Evolutionary conservation across 169 alveolate genomes (phyloP).

Genomic region (Eimeria falciformis): DNA sequence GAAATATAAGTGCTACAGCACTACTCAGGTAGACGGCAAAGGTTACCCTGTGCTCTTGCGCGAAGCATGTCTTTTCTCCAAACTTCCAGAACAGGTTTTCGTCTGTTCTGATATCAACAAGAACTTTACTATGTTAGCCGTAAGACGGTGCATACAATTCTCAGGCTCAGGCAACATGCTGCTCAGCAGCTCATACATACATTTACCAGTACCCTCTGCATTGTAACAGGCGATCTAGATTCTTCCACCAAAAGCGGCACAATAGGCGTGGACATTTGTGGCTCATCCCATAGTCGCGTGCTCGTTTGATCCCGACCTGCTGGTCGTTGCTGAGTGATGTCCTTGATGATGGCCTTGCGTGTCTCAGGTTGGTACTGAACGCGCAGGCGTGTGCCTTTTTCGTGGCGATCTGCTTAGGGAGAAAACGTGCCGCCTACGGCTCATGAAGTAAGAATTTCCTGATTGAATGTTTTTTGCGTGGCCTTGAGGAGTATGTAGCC

Average conservation of each 20-base stretch:
- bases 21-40: conserved; percentile 52
- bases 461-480: neutral
- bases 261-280: no score
- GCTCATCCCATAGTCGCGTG: no score
- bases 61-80: conserved; percentile 73
- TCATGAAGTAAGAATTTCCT: conserved; percentile 62
- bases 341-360: neutral
- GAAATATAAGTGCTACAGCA: conserved; percentile 72
- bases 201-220: no score
- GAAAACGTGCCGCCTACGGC: conserved; percentile 73
- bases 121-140: conserved; percentile 70
- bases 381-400: conserved; percentile 75
- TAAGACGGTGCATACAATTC: neutral
- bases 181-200: no score
- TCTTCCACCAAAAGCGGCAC: no score
- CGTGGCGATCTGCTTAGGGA: conserved; percentile 72
- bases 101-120: conserved; percentile 63
- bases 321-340: no score
- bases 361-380: conserved; percentile 65
- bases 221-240: no score
- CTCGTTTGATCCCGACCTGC: no score
- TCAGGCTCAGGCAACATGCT: no score
- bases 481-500: no score
- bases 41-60: conserved; percentile 69
- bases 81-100: conserved; percentile 69